phyloP scores from a whole-genome alignment of 345 rosid species.

The Lumnitzera racemosa region DNA sequence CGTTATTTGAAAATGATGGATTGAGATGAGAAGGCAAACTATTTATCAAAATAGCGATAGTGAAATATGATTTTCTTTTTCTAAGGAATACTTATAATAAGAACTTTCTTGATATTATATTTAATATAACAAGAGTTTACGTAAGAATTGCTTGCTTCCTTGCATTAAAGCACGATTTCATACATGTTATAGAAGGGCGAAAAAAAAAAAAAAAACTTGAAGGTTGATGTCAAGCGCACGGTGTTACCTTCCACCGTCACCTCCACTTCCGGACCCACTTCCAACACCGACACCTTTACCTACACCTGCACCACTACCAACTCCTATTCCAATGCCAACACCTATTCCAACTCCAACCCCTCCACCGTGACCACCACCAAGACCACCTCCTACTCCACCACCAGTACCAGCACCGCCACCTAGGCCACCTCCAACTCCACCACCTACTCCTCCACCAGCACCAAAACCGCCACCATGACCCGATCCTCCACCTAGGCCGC shows the following conservation, averaged over 20 bases:
- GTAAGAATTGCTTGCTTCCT: no score
- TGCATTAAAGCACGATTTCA: no score
- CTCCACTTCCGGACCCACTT: slow-evolving; percentile 5
- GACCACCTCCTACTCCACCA: slow-evolving; percentile 12
- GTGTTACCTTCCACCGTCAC: not conserved
- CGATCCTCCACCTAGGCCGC: slow-evolving; percentile 38
- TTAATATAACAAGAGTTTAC: no score
- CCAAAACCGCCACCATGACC: slow-evolving; percentile 20
- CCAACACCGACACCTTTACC: slow-evolving; percentile 14
- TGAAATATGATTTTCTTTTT: no score
- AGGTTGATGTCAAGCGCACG: no score
- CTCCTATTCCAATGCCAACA: slow-evolving; percentile 8
- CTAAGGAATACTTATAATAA: no score
- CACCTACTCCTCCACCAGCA: slow-evolving; percentile 31
- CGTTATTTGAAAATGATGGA: no score
- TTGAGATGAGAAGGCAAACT: no score
- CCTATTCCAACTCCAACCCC: slow-evolving; percentile 5
- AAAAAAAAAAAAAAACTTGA: no score
- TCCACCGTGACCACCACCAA: slow-evolving; percentile 9
- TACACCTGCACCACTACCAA: slow-evolving; percentile 8
- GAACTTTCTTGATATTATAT: no score
- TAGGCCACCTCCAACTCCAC: slow-evolving; percentile 29
- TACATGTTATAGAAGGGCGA: no score
- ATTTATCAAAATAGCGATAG: no score
- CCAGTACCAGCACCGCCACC: slow-evolving; percentile 18